A percentile compares a stretch with the other conserved stretches of the same genome.
phyloP scores from a whole-genome alignment of 352 stramenopile genomes.

The Pythium inflatum region DNA sequence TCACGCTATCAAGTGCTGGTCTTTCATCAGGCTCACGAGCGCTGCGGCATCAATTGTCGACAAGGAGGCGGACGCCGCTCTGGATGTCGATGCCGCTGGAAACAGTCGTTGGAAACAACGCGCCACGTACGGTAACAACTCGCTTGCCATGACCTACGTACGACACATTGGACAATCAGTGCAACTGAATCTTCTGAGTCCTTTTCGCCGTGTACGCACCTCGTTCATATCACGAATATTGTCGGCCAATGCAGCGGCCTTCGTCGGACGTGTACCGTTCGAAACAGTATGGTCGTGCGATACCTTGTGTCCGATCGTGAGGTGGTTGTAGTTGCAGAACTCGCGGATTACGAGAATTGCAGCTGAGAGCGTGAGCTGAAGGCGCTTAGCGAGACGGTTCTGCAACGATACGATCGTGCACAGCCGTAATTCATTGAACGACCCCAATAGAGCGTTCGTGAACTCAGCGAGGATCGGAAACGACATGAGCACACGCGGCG shows the following conservation, averaged over 20 bases:
- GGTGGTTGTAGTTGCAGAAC: constrained; percentile 60
- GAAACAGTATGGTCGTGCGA: background rate
- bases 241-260: constrained; percentile 37
- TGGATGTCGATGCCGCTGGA: constrained; percentile 12
- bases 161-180: background rate
- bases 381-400: constrained; percentile 56
- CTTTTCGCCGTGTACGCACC: no score
- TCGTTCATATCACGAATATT: constrained; percentile 61
- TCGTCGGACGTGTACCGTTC: constrained; percentile 31
- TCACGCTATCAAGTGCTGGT: background rate
- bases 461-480: constrained; percentile 87
- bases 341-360: constrained; percentile 58
- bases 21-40: constrained; percentile 56
- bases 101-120: constrained; percentile 80
- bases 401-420: constrained; percentile 72
- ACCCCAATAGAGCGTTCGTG: constrained; percentile 79
- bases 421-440: constrained; percentile 85
- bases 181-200: no score
- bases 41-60: constrained; percentile 24
- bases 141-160: constrained; percentile 50
- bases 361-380: constrained; percentile 53
- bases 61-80: constrained; percentile 24
- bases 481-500: constrained; percentile 81
- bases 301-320: constrained; percentile 35
- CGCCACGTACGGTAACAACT: constrained; percentile 70